Base-by-base conservation (phyloP, 1,139 yeast species). In the Magnusiomyces suaveolens region DNA sequence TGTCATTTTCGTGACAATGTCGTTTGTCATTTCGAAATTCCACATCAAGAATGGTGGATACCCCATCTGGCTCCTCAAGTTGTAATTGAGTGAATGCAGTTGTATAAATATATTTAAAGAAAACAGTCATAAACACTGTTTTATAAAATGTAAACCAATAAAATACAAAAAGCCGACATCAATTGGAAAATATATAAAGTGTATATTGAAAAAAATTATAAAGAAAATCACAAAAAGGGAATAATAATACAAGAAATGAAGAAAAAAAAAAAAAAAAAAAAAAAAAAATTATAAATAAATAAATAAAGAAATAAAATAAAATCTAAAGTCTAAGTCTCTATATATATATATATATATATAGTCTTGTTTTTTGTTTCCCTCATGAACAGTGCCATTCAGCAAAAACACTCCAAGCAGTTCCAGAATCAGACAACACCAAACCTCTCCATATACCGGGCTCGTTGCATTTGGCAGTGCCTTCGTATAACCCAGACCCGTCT, bases 371-470 rank as follows among this genome's bases (percentile, higher is more conserved):
- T 29, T 29, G 20, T 16, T 20, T 33, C 18, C 10, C 24, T 43
- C 63, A 73, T 43, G 67, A 62, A 67, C 94, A 85, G 48, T 76
- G 76, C 98, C 98, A 92, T 69, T 88, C 96, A 12, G 95, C 90
- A 70, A 87, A 88, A 4, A 87, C 89, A 63, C 89, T 85, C 90
- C 96, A 87, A 55, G 92, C 84, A 58, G 79, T 78, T 2, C 89
- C 89, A 51, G 83, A 79, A 62, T 87, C 94, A 8, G 90, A 84
- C 51, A 86, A 79, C 0, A 87, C 88, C 53, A 90, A 76, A 1
- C 92, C 94, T 53, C 90, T 77, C 85, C 96, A 92, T 32, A 77
- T 69, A 1, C 98, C 98, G 4, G 54, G 48, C 41, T 56, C 59
- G 14, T 50, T 39, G 29, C 56, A 49, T 43, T 51, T 54, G 26